Evolutionary conservation across 2,329 filamentous ascomycete species (phyloP).

Genomic region (Penicillium paneum): DNA sequence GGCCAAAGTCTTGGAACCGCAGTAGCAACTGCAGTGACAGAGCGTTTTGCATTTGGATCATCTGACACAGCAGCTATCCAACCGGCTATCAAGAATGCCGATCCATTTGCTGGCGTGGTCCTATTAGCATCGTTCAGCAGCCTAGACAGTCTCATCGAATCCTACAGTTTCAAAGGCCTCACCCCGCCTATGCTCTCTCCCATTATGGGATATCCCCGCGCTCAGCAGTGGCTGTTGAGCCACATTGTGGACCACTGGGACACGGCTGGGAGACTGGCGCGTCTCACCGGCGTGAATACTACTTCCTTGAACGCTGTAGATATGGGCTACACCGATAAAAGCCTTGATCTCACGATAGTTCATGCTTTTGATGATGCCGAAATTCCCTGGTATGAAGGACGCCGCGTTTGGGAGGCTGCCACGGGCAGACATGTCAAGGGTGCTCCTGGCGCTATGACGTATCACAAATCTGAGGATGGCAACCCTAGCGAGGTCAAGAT

Average conservation of each 20-base stretch:
- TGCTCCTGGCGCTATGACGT: slow-evolving; percentile 28
- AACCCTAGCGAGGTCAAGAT: slow-evolving; percentile 36
- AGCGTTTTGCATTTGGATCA: slow-evolving; percentile 60
- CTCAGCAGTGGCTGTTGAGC: slow-evolving; percentile 59
- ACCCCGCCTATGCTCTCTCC: slow-evolving; percentile 74
- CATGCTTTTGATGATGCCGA: slow-evolving; percentile 80
- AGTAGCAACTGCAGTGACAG: slow-evolving; percentile 69
- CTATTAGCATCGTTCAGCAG: slow-evolving; percentile 77
- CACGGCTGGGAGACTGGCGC: slow-evolving; percentile 62
- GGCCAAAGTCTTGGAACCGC: slow-evolving; percentile 89
- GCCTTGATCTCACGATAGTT: slow-evolving; percentile 66
- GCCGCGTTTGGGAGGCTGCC: slow-evolving; percentile 39
- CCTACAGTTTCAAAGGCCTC: slow-evolving; percentile 74
- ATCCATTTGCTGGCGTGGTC: slow-evolving; percentile 75
- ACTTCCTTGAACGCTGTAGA: slow-evolving; percentile 46
- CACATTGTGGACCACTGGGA: slow-evolving; percentile 79
- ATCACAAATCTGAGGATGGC: slow-evolving; percentile 28
- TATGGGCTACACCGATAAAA: slow-evolving; percentile 50
- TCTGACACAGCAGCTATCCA: slow-evolving; percentile 33
- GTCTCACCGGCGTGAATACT: slow-evolving; percentile 34
- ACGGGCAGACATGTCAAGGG: slow-evolving; percentile 28
- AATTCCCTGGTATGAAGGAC: slow-evolving; percentile 64
- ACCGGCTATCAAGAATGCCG: slow-evolving; percentile 42
- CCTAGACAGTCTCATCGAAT: slow-evolving; percentile 68
- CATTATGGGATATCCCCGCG: slow-evolving; percentile 62